phyloP scores from a whole-genome alignment of 495 filamentous ascomycete species.

The Lasiosphaeria hispida region DNA sequence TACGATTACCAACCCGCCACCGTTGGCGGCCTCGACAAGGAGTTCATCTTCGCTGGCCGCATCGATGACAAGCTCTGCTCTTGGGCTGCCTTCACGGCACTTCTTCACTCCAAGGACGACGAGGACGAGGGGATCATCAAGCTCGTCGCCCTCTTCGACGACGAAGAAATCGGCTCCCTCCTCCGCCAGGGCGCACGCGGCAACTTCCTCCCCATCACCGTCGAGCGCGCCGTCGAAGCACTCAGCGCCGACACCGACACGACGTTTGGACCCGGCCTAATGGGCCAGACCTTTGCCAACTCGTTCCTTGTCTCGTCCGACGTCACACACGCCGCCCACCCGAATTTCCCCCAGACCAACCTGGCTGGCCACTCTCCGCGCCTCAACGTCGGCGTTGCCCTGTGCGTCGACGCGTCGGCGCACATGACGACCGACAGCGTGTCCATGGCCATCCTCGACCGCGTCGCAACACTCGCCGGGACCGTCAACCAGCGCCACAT shows the following conservation, averaged over 20 bases:
- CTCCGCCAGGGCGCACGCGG: constrained; percentile 86
- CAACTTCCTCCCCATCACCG: constrained; percentile 76
- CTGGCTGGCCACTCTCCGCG: constrained; percentile 80
- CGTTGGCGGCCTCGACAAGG: constrained; percentile 82
- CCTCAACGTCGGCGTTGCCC: constrained; percentile 83
- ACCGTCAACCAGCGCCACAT: constrained; percentile 83
- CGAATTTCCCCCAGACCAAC: constrained; percentile 81
- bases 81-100: constrained; percentile 83
- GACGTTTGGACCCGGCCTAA: constrained; percentile 59
- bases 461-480: constrained; percentile 67
- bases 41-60: constrained; percentile 91
- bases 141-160: constrained; percentile 87
- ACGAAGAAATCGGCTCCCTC: constrained; percentile 90
- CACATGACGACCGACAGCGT: constrained; percentile 91
- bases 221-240: constrained; percentile 77
- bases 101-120: constrained; percentile 62
- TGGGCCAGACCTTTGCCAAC: constrained; percentile 84
- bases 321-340: constrained; percentile 92
- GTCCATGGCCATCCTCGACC: constrained; percentile 69
- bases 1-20: constrained; percentile 86
- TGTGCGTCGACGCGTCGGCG: constrained; percentile 84
- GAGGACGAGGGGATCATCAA: constrained; percentile 63
- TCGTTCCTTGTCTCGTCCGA: constrained; percentile 92
- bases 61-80: constrained; percentile 98
- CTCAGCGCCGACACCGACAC: constrained; percentile 42